Base-by-base conservation (phyloP, 2,329 filamentous ascomycete species). In the Aspergillus awamori region DNA sequence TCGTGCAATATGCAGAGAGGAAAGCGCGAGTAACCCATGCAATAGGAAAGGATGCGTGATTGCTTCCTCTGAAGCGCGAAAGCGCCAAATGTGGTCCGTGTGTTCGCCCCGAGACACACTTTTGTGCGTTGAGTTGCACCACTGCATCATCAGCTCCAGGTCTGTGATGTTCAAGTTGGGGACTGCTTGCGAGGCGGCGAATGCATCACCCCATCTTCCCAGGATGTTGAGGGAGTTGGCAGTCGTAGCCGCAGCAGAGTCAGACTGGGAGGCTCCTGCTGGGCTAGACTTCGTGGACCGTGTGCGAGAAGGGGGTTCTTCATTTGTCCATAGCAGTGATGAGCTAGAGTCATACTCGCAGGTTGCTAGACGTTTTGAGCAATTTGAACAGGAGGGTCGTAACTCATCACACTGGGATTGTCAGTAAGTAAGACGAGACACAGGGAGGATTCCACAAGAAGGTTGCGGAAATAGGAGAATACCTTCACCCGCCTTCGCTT, bases 111-210 rank as follows among this genome's bases (percentile, higher is more conserved):
- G 73, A 2, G 71, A 68, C 8, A 76, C 55, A 1, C 65, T 64
- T 38, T 58, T 59, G 52, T 76, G 74, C 4, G 77, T 79, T 10
- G 71, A 61, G 57, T 74, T 75, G 55, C 72, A 74, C 74, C 74
- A 76, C 17, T 76, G 73, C 66, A 76, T 71, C 64, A 78, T 79
- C 26, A 80, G 73, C 65, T 80, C 81, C 52, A 78, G 68, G 60
- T 83, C 77, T 47, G 78, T 72, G 22, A 82, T 65, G 58, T 82
- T 80, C 8, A 82, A 68, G 36, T 77, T 66, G 8, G 56, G 43
- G 4, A 67, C 59, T n/a, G 63, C 54, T 22, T 60, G 53, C n/a
- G 57, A 57, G 7, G 63, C 30, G 30, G 45, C 43, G 38, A 54
- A 45, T 8, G 64, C 61, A 11, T 60, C 67, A 36, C 63, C 62